A percentile compares a stretch with the other conserved stretches of the same genome.
These are phyloP conservation scores for Schizosaccharomyces osmophilus DNA, from an alignment of 805 yeast genomes.

Conservation along the genomic window DNA sequence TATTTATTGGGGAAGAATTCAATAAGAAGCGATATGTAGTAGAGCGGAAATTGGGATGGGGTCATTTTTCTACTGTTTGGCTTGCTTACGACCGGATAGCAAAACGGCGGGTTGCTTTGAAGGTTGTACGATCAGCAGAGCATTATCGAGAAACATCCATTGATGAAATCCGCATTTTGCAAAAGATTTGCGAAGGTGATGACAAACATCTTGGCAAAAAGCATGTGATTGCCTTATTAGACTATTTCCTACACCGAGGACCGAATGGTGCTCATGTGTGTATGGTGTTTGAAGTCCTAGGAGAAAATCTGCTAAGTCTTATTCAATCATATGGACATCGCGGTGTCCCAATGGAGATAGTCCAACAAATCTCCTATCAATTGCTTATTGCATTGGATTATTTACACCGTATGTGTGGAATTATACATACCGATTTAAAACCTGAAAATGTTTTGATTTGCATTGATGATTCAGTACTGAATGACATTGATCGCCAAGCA, in stretches of 20 bases:
- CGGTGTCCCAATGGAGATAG: conserved; percentile 54
- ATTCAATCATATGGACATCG: conserved; percentile 54
- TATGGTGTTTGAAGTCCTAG: conserved; percentile 93
- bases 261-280: conserved; percentile 83
- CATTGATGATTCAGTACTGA: conserved; percentile 34
- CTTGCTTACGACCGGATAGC: conserved; percentile 33
- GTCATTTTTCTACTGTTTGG: conserved; percentile 94
- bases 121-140: conserved; percentile 72
- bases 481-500: neutral
- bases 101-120: conserved; percentile 63
- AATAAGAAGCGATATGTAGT: conserved; percentile 52
- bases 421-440: conserved; percentile 48
- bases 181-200: conserved; percentile 35
- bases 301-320: conserved; percentile 72
- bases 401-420: conserved; percentile 47
- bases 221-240: conserved; percentile 57
- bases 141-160: conserved; percentile 84
- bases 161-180: conserved; percentile 68
- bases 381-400: conserved; percentile 47
- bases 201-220: conserved; percentile 55
- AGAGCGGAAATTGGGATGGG: conserved; percentile 92
- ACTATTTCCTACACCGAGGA: conserved; percentile 66
- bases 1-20: conserved; percentile 62
- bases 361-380: conserved; percentile 63
- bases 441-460: conserved; percentile 59